phyloP scores from a whole-genome alignment of 495 filamentous ascomycete genomes.

The Penicillium steckii region DNA sequence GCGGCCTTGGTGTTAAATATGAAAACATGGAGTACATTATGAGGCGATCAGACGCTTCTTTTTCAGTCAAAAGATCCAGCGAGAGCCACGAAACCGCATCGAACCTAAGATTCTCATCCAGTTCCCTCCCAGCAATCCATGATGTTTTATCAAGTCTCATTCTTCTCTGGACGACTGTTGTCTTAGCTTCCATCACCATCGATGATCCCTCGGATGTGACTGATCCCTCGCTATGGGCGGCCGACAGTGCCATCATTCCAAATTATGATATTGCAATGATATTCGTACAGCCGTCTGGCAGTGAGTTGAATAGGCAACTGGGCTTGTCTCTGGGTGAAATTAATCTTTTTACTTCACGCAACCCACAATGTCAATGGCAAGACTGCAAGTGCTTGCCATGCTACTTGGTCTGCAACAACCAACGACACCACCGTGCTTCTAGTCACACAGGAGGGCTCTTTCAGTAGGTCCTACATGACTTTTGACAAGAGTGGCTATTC shows the following conservation, averaged over 20 bases:
- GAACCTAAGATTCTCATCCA: too few relatives aligned
- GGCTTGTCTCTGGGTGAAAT: background rate
- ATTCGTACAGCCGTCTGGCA: constrained; percentile 5
- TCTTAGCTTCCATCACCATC: constrained; percentile 9
- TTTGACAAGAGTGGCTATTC: constrained; percentile 18
- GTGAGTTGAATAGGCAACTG: background rate
- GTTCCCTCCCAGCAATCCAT: too few relatives aligned
- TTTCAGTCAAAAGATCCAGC: too few relatives aligned
- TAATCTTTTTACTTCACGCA: constrained; percentile 4
- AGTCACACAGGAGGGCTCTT: constrained; percentile 5
- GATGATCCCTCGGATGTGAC: constrained; percentile 18
- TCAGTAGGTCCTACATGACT: constrained; percentile 9
- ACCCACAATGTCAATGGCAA: constrained; percentile 6
- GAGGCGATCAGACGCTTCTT: too few relatives aligned
- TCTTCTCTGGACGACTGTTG: constrained; percentile 9
- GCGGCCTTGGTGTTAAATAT: background rate
- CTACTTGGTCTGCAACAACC: constrained; percentile 12
- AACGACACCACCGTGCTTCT: constrained; percentile 22
- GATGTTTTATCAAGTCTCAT: constrained; percentile 3
- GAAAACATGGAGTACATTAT: too few relatives aligned
- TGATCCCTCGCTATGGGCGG: constrained; percentile 4
- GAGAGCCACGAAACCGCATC: too few relatives aligned
- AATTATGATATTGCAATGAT: constrained; percentile 11
- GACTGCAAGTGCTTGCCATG: constrained; percentile 6
- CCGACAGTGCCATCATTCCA: constrained; percentile 14